phyloP scores from a whole-genome alignment of 768 basidiomycete genomes.

The Podaxis sp. region DNA sequence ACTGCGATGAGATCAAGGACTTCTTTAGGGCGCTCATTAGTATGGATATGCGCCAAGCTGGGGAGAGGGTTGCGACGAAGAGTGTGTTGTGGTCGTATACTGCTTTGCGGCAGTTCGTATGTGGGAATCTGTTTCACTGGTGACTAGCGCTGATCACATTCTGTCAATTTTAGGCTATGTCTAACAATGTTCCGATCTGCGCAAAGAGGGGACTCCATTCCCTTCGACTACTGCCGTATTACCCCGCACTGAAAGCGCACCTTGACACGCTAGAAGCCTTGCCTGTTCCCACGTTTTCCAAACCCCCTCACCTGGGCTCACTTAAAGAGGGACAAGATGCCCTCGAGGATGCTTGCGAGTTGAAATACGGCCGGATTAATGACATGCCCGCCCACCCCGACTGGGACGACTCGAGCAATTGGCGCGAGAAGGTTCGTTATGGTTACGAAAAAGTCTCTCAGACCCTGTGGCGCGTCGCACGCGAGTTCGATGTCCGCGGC shows the following conservation, averaged over 20 bases:
- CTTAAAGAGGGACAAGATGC: constrained; percentile 56
- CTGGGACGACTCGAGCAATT: constrained; percentile 46
- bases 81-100: constrained; percentile 81
- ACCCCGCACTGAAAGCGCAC: constrained; percentile 57
- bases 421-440: constrained; percentile 55
- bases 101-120: constrained; percentile 70
- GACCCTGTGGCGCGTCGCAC: constrained; percentile 67
- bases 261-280: constrained; percentile 59
- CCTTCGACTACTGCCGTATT: constrained; percentile 59
- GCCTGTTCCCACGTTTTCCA: constrained; percentile 55
- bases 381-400: constrained; percentile 34
- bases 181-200: constrained; percentile 68
- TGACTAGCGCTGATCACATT: background rate
- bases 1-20: constrained; percentile 70
- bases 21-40: constrained; percentile 67
- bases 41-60: constrained; percentile 78
- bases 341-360: constrained; percentile 63
- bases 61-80: constrained; percentile 77
- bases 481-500: constrained; percentile 71
- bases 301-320: constrained; percentile 64
- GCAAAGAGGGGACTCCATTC: constrained; percentile 66
- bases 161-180: constrained; percentile 50
- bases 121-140: constrained; percentile 24
- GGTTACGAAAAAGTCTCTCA: constrained; percentile 66
- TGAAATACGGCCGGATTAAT: constrained; percentile 45